phyloP scores from a whole-genome alignment of 345 rosid genomes.

The Camelina laxa region DNA sequence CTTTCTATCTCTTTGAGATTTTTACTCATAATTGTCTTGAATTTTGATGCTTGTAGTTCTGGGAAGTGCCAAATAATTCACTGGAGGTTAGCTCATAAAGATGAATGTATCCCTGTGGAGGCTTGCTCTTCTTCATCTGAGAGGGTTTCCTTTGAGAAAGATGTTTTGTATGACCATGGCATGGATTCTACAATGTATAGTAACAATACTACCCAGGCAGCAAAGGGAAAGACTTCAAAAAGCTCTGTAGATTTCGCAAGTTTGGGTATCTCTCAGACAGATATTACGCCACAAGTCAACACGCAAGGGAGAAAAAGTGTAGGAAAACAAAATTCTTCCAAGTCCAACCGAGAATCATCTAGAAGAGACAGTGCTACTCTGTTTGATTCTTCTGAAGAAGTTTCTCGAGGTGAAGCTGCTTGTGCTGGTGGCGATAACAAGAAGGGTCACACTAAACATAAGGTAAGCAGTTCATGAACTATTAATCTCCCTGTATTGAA shows the following conservation, averaged over 20 bases:
- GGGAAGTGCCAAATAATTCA: slow-evolving; percentile 94
- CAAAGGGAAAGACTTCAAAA: slow-evolving; percentile 45
- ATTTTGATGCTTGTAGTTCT: slow-evolving; percentile 59
- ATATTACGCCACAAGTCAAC: slow-evolving; percentile 49
- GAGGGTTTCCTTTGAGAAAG: slow-evolving; percentile 47
- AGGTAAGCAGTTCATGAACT: slow-evolving; percentile 44
- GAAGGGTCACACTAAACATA: slow-evolving; percentile 50
- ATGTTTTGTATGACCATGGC: slow-evolving; percentile 40
- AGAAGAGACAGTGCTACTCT: slow-evolving; percentile 48
- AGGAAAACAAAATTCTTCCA: slow-evolving; percentile 49
- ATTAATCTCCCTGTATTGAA: background rate
- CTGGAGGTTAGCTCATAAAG: slow-evolving; percentile 83
- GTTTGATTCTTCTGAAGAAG: slow-evolving; percentile 48
- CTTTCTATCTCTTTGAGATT: background rate
- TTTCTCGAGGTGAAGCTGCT: slow-evolving; percentile 38
- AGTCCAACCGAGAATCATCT: slow-evolving; percentile 51
- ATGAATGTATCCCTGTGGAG: slow-evolving; percentile 64
- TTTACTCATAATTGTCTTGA: slow-evolving; percentile 11
- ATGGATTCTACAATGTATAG: slow-evolving; percentile 47
- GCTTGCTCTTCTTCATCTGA: slow-evolving; percentile 54
- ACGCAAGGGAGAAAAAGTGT: slow-evolving; percentile 52
- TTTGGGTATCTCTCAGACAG: slow-evolving; percentile 46
- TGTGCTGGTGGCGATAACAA: slow-evolving; percentile 40
- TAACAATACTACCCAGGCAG: slow-evolving; percentile 44
- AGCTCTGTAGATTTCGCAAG: slow-evolving; percentile 36